Conservation (phyloP, 192 early-diverging fungal genomes). For the Entomortierella chlamydospora region DNA sequence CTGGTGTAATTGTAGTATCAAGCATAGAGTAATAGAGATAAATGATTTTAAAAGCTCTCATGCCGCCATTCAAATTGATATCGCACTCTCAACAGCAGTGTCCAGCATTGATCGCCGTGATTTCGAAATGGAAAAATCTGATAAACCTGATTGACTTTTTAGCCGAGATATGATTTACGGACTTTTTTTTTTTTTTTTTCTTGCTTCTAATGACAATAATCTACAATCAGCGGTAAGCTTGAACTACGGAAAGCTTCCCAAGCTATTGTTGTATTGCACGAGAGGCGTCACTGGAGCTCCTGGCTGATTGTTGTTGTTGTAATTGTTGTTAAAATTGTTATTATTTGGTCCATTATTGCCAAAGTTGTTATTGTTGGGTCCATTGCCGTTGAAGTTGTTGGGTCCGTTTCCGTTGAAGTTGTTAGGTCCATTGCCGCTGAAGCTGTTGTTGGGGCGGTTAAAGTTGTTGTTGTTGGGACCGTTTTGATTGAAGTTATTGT, state of each 20-base stretch:
- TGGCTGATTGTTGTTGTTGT: constrained; percentile 6
- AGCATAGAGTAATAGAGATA: neutral
- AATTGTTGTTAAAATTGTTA: constrained; percentile 6
- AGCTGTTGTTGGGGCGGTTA: constrained; percentile 4
- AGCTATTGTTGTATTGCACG: constrained; percentile 43
- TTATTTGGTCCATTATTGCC: neutral
- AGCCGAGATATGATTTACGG: too few relatives aligned
- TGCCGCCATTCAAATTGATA: neutral
- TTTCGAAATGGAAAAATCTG: too few relatives aligned
- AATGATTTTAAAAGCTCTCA: neutral
- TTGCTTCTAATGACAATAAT: neutral
- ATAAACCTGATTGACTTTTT: too few relatives aligned
- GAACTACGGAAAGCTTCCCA: constrained; percentile 37
- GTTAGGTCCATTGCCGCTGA: constrained; percentile 8
- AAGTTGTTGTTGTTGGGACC: constrained; percentile 13
- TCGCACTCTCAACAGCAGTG: too few relatives aligned
- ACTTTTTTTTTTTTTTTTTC: constrained; percentile 1
- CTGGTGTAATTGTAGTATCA: neutral
- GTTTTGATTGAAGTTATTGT: constrained; percentile 10
- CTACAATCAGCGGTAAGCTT: neutral
- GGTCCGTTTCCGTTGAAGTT: neutral
- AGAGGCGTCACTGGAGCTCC: constrained; percentile 33
- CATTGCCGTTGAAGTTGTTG: neutral
- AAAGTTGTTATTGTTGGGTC: neutral
- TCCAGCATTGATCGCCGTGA: too few relatives aligned